These are phyloP conservation scores for Waltergamsia citrina DNA, from an alignment of 2,329 filamentous ascomycete genomes.

Conservation along the genomic window DNA sequence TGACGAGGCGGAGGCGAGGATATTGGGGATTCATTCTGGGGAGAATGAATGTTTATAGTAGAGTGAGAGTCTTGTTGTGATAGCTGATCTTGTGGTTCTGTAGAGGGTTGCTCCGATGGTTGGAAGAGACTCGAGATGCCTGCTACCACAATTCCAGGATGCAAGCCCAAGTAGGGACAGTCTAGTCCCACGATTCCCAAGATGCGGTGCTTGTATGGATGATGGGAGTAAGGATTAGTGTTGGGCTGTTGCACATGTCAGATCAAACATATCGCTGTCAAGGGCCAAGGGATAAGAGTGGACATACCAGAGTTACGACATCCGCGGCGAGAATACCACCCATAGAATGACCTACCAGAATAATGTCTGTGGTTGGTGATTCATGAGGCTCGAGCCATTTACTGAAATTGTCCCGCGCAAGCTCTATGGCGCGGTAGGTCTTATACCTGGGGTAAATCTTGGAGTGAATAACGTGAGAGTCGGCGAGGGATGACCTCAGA, in stretches of 20 bases:
- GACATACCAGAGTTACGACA: slow-evolving; percentile 53
- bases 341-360: slow-evolving; percentile 84
- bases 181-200: slow-evolving; percentile 77
- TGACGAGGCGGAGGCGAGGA: slow-evolving; percentile 6
- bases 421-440: slow-evolving; percentile 60
- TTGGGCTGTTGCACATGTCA: slow-evolving; percentile 18
- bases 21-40: not conserved
- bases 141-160: slow-evolving; percentile 77
- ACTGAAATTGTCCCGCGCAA: slow-evolving; percentile 77
- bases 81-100: not conserved
- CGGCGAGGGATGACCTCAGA: slow-evolving; percentile 54
- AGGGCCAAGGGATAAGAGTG: not conserved
- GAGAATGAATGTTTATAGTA: too few relatives aligned
- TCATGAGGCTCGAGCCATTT: slow-evolving; percentile 74
- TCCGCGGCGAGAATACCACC: slow-evolving; percentile 78
- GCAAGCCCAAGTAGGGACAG: slow-evolving; percentile 78
- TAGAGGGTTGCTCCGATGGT: slow-evolving; percentile 20
- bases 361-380: slow-evolving; percentile 61
- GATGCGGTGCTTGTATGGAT: slow-evolving; percentile 61
- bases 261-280: too few relatives aligned
- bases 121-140: slow-evolving; percentile 72
- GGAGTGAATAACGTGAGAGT: slow-evolving; percentile 74
- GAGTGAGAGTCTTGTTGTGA: too few relatives aligned
- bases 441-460: slow-evolving; percentile 79
- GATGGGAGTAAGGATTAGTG: slow-evolving; percentile 15